Percentiles rank a stretch among this genome's conserved stretches.
Conservation (phyloP, 2,329 filamentous ascomycete species). For the Samsoniella hepiali region DNA sequence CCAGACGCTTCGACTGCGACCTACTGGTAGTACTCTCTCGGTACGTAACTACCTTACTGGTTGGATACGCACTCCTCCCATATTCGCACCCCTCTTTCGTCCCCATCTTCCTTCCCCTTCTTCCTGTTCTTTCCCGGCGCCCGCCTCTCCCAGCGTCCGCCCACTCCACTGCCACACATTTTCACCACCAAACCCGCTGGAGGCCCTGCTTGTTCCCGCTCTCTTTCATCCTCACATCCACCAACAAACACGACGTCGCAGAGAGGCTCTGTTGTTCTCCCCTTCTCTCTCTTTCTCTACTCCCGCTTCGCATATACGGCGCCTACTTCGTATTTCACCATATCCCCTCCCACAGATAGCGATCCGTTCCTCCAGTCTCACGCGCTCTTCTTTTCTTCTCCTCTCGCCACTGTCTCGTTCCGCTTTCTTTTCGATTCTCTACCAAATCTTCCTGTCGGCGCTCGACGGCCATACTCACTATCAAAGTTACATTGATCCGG, state of each 20-base stretch:
- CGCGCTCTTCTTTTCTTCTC: not conserved
- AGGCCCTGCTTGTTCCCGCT: not conserved
- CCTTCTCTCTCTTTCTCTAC: not conserved
- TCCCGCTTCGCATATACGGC: not conserved
- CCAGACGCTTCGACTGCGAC: too few relatives aligned
- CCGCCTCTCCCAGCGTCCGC: conserved; percentile 10
- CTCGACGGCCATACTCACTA: not conserved
- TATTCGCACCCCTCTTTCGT: not conserved
- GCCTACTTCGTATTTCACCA: not conserved
- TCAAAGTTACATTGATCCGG: not conserved
- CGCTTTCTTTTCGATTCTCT: not conserved
- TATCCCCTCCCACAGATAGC: conserved; percentile 8
- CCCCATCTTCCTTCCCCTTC: not conserved
- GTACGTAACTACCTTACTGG: too few relatives aligned
- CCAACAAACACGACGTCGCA: conserved; percentile 1
- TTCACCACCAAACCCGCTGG: conserved; percentile 3
- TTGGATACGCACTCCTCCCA: too few relatives aligned
- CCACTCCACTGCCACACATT: conserved; percentile 19
- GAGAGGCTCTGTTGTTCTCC: not conserved
- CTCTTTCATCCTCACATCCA: conserved; percentile 11
- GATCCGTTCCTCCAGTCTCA: conserved; percentile 3
- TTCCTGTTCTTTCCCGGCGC: not conserved
- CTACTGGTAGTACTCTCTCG: too few relatives aligned
- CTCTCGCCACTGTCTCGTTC: not conserved
- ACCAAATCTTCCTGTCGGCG: not conserved